Evolutionary conservation across 768 basidiomycete species (phyloP).

Genomic region (Tephrocybe sp.): DNA sequence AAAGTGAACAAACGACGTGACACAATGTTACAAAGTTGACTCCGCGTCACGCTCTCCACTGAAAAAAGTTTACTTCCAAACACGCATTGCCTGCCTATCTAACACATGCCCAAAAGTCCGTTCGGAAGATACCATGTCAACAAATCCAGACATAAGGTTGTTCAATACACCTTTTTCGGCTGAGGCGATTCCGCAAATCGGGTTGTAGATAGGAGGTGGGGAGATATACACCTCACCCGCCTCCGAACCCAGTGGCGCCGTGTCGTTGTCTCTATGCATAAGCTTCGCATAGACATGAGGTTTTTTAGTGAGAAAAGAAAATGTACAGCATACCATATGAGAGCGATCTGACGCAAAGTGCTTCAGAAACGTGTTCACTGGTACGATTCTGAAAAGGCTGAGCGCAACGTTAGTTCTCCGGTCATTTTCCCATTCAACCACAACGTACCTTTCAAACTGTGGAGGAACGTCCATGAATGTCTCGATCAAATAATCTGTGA

Average conservation of each 20-base stretch:
- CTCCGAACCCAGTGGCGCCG: not conserved
- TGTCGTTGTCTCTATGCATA: not conserved
- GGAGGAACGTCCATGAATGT: conserved; percentile 42
- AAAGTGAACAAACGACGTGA: conserved; percentile 16
- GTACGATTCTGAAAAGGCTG: conserved; percentile 65
- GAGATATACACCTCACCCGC: conserved; percentile 31
- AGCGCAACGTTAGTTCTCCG: not conserved
- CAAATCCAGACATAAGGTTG: conserved; percentile 62
- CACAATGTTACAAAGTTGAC: conserved; percentile 16
- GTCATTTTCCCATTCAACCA: not conserved
- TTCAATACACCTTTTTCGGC: conserved; percentile 36
- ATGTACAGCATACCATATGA: conserved; percentile 56
- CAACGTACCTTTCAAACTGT: conserved; percentile 46
- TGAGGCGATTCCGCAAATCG: conserved; percentile 46
- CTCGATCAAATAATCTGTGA: conserved; percentile 42
- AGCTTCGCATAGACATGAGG: conserved; percentile 11
- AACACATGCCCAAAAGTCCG: conserved; percentile 43
- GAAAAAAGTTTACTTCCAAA: not conserved
- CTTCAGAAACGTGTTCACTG: conserved; percentile 48
- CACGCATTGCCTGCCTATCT: conserved; percentile 21
- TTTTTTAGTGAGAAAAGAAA: conserved; percentile 1
- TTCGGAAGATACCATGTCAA: conserved; percentile 41
- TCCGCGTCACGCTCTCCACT: conserved; percentile 4
- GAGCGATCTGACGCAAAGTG: conserved; percentile 75
- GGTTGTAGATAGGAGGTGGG: conserved; percentile 49